These are phyloP conservation scores for Lactifluus echinatus DNA, from an alignment of 768 basidiomycete species.

Conservation along the genomic window DNA sequence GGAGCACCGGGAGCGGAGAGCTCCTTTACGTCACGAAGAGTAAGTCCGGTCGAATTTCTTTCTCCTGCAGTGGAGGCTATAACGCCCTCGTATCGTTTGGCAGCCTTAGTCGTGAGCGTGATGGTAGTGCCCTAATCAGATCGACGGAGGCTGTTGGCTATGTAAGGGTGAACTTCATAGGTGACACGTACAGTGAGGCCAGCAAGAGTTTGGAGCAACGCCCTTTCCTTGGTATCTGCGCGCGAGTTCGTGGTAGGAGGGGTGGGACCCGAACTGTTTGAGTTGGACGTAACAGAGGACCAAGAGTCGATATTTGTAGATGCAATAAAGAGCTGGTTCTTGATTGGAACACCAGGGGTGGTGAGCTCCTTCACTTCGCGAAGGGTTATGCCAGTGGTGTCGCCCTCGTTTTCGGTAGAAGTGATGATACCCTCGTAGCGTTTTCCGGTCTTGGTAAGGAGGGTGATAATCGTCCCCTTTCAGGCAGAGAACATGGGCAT, in stretches of 20 bases:
- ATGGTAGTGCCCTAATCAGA: constrained; percentile 61
- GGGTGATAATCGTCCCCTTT: constrained; percentile 68
- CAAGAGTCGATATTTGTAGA: constrained; percentile 66
- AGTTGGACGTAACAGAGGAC: constrained; percentile 28
- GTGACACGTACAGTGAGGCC: constrained; percentile 57
- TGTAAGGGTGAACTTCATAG: not conserved
- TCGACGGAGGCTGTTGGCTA: constrained; percentile 12
- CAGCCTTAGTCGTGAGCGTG: constrained; percentile 64
- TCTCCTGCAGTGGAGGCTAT: constrained; percentile 52
- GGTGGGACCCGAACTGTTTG: constrained; percentile 36
- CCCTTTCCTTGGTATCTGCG: constrained; percentile 45
- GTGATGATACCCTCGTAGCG: constrained; percentile 67
- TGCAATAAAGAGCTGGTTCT: constrained; percentile 60
- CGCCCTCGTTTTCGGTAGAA: constrained; percentile 48
- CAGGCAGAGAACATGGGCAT: not conserved
- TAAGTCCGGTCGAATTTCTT: constrained; percentile 62
- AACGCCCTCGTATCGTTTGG: constrained; percentile 67
- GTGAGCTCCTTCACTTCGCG: constrained; percentile 70
- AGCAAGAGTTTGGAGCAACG: constrained; percentile 52
- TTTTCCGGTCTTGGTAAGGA: constrained; percentile 57
- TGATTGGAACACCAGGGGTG: constrained; percentile 54
- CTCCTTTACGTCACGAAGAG: constrained; percentile 72
- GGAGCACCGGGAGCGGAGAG: constrained; percentile 56
- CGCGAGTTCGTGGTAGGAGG: constrained; percentile 22
- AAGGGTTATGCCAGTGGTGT: constrained; percentile 66